Evolutionary conservation across 179 eudicot genomes (phyloP), one percentile per base, ranked within the genome.

Genomic region (Camellia oleifera): DNA sequence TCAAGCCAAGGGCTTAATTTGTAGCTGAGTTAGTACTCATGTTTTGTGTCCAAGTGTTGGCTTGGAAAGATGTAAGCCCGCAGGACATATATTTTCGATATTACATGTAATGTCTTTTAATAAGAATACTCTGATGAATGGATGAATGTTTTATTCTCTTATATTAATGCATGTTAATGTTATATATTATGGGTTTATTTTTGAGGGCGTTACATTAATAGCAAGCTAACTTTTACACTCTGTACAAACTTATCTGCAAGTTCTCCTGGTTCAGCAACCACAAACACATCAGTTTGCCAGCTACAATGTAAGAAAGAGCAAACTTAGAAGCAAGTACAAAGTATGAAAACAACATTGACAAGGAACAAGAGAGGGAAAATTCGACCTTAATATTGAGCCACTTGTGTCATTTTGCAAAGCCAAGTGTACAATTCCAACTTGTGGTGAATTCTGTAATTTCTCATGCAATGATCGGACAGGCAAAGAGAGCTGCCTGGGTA

Each of bases 201-300:
- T 89, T 56, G 66, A 14, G 67, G 77, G 48, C n/a, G 15, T 13
- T 0, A 79, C 80, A 89, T 88, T 74, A 97, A 87, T 76, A 96
- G 78, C 84, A 94, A 86, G 91, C 97, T 92, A 83, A 77, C 92
- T 76, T 96, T 92, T 75, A 96, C 98, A 89, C 94, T 94, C 76
- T 91, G 96, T 79, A 96, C 83, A 84, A 96, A 96, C 86, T 94
- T 94, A 54, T 96, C 98, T 17, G 99, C 99, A 80, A 91, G 94
- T 82, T 94, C 97, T 56, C 99, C 98, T 74, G 99, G 99, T 87
- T 96, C 99, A 80, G 99, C 99, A 81, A 96, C 99, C 89, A 96
- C 99, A 87, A 96, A 96, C 60, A 96, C 97, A 81, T 96, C 99
- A 88, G 94, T 92, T 86, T 96, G 98, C 99, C 99, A 96, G 77